Evolutionary conservation across 2,329 filamentous ascomycete genomes (phyloP), one percentile per base, ranked within the genome.

Genomic region (Nothophaeocryptopus gaeumannii): DNA sequence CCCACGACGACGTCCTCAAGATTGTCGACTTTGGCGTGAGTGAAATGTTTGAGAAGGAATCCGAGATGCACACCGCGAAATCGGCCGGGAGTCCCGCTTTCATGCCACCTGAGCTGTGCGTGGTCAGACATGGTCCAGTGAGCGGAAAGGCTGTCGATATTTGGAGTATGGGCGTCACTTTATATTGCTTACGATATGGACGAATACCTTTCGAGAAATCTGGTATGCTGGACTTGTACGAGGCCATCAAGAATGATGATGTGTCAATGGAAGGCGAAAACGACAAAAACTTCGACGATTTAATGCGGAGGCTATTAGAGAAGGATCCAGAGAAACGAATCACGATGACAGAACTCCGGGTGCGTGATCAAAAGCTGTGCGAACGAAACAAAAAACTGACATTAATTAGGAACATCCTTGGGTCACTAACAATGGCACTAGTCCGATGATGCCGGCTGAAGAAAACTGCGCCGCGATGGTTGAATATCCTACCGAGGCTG

Each of bases 21-120:
- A 86, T 99, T 58, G 90, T 95, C 45, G 93, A 97, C 69, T 99
- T 99, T 76, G 93, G 93, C n/a, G 93, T 97, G 7, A 97, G 92
- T 1, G 92, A 99, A 67, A 96, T 99, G 84, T 99, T 99, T 61
- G 86, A 92, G 65, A 96, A 95, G 67, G 78, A 86, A 50, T 82
- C 80, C 2, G 80, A 89, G 39, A 97, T 97, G 93, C 84, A 83
- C 67, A 96, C 89, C 0, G 84, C 86, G 51, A 99, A 97, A 71
- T 92, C 90, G 3, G 91, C 91, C 9, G 93, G 93, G 1, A 96
- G 91, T 3, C 93, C 93, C 0, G 93, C 93, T 0, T 99, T 99
- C 63, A 79, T 97, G 50, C 88, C 93, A 0, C 93, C 93, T 0
- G 93, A 99, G 69, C 76, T 99, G 10, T 99, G 93, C 64, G 84